phyloP scores from a whole-genome alignment of 331 rosid species.

The Telfairia occidentalis region DNA sequence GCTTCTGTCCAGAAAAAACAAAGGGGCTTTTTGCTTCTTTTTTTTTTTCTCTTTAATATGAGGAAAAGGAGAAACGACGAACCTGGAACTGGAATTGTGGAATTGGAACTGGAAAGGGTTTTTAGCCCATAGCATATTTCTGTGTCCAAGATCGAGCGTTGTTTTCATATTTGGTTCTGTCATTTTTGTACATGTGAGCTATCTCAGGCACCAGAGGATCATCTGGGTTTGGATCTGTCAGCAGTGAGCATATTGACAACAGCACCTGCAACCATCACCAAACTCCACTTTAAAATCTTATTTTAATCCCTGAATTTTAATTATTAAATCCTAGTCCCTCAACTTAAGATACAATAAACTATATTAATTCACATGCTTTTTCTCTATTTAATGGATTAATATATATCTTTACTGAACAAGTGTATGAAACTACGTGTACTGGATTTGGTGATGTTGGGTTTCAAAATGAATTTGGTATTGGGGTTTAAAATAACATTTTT shows the following conservation, averaged over 20 bases:
- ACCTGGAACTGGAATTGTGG: neutral
- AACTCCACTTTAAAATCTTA: too few species aligned
- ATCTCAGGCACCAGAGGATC: constrained; percentile 70
- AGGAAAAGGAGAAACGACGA: neutral
- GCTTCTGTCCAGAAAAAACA: neutral
- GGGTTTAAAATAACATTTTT: too few species aligned
- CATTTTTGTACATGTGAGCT: constrained; percentile 62
- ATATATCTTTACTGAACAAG: too few species aligned
- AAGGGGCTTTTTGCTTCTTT: neutral
- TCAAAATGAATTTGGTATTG: too few species aligned
- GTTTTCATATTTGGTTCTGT: constrained; percentile 49
- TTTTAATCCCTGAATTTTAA: too few species aligned
- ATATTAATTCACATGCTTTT: too few species aligned
- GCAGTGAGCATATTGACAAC: constrained; percentile 52
- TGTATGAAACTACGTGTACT: too few species aligned
- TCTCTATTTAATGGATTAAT: too few species aligned
- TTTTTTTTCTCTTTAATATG: neutral
- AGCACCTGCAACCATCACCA: constrained; percentile 27
- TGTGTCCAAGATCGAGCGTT: constrained; percentile 70
- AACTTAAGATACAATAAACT: too few species aligned
- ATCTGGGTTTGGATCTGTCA: constrained; percentile 21
- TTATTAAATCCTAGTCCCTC: too few species aligned
- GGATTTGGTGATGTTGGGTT: too few species aligned
- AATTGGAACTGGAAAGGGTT: too few species aligned
- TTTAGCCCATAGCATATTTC: constrained; percentile 60